phyloP scores from a whole-genome alignment of 805 yeast species.

The Ogataea zsoltii region DNA sequence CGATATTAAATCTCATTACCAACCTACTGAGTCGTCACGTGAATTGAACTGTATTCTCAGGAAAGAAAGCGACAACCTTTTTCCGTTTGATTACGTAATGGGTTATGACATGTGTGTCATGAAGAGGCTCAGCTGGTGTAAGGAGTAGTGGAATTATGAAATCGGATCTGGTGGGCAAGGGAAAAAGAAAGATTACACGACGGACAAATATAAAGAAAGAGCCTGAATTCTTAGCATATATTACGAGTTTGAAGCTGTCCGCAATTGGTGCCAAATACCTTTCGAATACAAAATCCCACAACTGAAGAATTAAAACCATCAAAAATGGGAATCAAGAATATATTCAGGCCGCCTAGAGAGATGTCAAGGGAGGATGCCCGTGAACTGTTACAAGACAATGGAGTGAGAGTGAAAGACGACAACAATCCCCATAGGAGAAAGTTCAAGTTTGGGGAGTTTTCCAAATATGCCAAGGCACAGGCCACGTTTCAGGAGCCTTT shows the following conservation, averaged over 20 bases:
- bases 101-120: neutral
- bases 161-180: constrained; percentile 1
- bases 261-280: no score
- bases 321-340: constrained; percentile 49
- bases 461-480: constrained; percentile 45
- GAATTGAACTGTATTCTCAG: no score
- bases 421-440: constrained; percentile 31
- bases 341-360: constrained; percentile 53
- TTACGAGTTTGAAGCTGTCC: no score
- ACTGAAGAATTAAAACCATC: no score
- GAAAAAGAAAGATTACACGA: neutral
- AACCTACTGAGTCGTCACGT: no score
- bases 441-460: constrained; percentile 49
- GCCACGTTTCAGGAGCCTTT: constrained; percentile 20
- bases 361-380: constrained; percentile 41
- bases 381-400: constrained; percentile 43
- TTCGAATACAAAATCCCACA: no score
- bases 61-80: no score
- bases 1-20: no score
- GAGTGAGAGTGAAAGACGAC: constrained; percentile 41
- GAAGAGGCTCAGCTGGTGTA: constrained; percentile 7
- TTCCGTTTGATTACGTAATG: neutral
- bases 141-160: constrained; percentile 1
- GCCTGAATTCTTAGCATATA: no score
- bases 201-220: neutral